These are phyloP conservation scores for Oleoguttula mirabilis DNA, from an alignment of 495 filamentous ascomycete genomes.

Conservation along the genomic window DNA sequence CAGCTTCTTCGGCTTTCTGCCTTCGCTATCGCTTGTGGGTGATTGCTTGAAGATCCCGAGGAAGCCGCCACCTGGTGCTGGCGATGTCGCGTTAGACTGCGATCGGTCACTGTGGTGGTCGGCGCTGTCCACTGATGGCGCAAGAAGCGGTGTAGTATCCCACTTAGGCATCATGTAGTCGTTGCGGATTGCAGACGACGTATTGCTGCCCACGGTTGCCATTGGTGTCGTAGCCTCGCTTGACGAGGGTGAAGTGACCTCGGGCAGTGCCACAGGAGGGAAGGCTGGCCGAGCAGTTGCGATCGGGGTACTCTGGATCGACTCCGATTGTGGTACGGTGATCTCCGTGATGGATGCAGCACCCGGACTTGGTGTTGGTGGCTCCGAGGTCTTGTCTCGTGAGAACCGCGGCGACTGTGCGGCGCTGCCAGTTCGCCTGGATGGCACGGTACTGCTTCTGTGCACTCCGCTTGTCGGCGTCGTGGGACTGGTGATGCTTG, in stretches of 20 bases:
- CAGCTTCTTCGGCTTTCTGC: conserved; percentile 69
- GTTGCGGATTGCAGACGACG: conserved; percentile 6
- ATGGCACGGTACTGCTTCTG: conserved; percentile 91
- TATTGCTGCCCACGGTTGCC: conserved; percentile 12
- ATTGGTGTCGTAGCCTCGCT: conserved; percentile 22
- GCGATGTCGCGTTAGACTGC: conserved; percentile 14
- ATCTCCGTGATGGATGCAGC: background rate
- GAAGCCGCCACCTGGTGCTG: conserved; percentile 12
- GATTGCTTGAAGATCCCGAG: conserved; percentile 33
- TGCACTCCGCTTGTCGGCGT: conserved; percentile 52
- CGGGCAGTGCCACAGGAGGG: conserved; percentile 10
- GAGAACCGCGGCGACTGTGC: conserved; percentile 37
- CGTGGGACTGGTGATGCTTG: conserved; percentile 40
- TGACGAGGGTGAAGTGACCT: conserved; percentile 17
- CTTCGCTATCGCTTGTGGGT: conserved; percentile 46
- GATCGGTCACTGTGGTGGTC: conserved; percentile 14
- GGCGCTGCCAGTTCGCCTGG: conserved; percentile 64
- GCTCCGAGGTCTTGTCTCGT: conserved; percentile 32
- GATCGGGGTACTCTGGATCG: conserved; percentile 17
- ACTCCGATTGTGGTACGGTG: conserved; percentile 2
- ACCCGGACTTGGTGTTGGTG: conserved; percentile 26
- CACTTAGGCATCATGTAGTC: conserved; percentile 18
- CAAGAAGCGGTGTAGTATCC: conserved; percentile 17
- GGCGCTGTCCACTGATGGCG: conserved; percentile 6
- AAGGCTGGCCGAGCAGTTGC: conserved; percentile 2